Conservation (phyloP, 2,329 filamentous ascomycete species). For the Bipolaris oryzae region DNA sequence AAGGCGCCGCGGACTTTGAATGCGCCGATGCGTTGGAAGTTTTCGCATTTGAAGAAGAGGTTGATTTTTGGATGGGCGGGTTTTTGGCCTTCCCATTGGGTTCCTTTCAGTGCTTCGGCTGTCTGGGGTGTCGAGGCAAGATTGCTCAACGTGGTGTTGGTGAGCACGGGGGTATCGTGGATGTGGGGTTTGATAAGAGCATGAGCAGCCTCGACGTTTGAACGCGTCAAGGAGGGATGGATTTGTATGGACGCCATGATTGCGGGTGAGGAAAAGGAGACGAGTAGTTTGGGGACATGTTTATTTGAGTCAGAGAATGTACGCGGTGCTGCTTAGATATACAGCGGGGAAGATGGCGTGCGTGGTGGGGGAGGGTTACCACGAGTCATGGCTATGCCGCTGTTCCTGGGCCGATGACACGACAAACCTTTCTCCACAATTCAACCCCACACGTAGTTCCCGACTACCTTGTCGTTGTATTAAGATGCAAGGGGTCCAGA, state of each 20-base stretch:
- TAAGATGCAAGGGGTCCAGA: too few relatives aligned
- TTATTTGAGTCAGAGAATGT: conserved; percentile 1
- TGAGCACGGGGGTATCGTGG: conserved; percentile 83
- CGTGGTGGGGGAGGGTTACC: not conserved
- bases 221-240: conserved; percentile 69
- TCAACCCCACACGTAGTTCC: not conserved
- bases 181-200: conserved; percentile 74
- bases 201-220: conserved; percentile 74
- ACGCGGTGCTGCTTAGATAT: not conserved
- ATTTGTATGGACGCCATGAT: not conserved
- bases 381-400: not conserved
- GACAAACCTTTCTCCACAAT: not conserved
- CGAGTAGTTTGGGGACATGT: conserved; percentile 8
- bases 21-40: conserved; percentile 85
- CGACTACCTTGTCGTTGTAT: not conserved
- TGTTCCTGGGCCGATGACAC: not conserved
- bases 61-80: conserved; percentile 69
- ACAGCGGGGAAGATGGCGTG: not conserved
- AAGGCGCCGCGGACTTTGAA: conserved; percentile 94
- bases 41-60: conserved; percentile 96
- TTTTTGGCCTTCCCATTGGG: conserved; percentile 62
- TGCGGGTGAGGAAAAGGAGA: not conserved
- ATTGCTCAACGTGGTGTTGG: conserved; percentile 73
- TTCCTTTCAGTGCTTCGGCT: conserved; percentile 59
- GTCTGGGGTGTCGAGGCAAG: conserved; percentile 76